These are phyloP conservation scores for Bauhinia variegata DNA, from an alignment of 306 rosid species.

Conservation along the genomic window DNA sequence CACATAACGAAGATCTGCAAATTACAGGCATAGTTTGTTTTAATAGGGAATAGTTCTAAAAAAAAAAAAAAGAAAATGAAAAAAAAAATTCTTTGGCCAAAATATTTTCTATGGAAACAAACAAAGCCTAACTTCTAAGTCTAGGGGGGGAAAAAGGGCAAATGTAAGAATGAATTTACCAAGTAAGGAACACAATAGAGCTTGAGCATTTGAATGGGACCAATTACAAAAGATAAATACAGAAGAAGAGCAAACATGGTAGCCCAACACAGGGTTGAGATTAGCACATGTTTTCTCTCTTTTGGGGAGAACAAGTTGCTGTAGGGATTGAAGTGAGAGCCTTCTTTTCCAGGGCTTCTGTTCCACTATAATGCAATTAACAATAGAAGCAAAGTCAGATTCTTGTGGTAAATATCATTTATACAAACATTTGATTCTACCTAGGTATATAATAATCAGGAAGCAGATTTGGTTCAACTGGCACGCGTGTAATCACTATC, in stretches of 20 bases:
- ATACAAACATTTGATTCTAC: neutral
- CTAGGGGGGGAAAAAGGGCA: no score
- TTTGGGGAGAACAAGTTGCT: conserved; percentile 66
- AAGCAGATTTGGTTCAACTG: no score
- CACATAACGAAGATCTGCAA: conserved; percentile 77
- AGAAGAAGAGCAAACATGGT: conserved; percentile 58
- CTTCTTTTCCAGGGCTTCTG: conserved; percentile 93
- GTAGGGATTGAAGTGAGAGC: conserved; percentile 87
- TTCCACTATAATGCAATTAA: conserved; percentile 63
- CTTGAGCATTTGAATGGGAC: conserved; percentile 60
- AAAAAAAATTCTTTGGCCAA: no score
- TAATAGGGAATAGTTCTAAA: no score
- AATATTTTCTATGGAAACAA: no score
- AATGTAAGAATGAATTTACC: conserved; percentile 50
- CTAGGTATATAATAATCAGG: no score
- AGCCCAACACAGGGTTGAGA: conserved; percentile 77
- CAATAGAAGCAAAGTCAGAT: neutral
- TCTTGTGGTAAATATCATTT: no score
- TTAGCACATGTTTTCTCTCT: conserved; percentile 67
- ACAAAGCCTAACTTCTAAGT: no score
- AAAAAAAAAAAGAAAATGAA: no score
- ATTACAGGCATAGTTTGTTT: no score
- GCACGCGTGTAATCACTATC: no score
- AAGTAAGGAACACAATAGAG: conserved; percentile 80
- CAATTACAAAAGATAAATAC: conserved; percentile 48